These are phyloP conservation scores for Penicillium sp. DNA, from an alignment of 2,329 filamentous ascomycete species.

Conservation along the genomic window DNA sequence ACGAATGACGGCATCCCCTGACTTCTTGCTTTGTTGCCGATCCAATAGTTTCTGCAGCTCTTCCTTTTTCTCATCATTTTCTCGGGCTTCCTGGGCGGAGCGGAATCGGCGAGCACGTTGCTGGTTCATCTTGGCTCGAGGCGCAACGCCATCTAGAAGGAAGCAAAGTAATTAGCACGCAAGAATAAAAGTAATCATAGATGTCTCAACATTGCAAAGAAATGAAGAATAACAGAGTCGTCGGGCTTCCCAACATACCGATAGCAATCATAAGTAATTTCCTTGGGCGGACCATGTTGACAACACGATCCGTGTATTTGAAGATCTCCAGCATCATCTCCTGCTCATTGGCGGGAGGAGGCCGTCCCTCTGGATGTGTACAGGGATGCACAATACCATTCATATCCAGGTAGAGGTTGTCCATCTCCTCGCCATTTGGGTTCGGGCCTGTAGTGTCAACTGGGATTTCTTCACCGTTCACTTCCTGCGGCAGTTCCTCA, in stretches of 20 bases:
- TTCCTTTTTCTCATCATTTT: constrained; percentile 86
- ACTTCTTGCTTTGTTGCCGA: constrained; percentile 63
- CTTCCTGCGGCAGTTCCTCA: constrained; percentile 72
- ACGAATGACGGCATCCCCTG: constrained; percentile 54
- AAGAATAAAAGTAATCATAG: no score
- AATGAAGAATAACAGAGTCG: not conserved
- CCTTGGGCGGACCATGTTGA: constrained; percentile 95
- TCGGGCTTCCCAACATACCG: constrained; percentile 45
- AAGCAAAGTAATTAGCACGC: not conserved
- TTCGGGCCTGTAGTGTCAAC: constrained; percentile 80
- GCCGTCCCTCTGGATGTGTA: constrained; percentile 90
- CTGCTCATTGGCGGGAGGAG: constrained; percentile 86
- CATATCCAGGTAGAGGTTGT: constrained; percentile 98
- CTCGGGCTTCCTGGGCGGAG: constrained; percentile 85
- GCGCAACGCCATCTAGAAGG: constrained; percentile 78
- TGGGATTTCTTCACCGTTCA: constrained; percentile 79
- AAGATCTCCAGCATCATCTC: constrained; percentile 99
- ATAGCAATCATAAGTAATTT: constrained; percentile 97
- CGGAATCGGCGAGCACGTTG: constrained; percentile 94
- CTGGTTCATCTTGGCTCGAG: constrained; percentile 99
- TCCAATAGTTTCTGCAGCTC: constrained; percentile 80
- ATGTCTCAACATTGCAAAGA: not conserved
- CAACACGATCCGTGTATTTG: constrained; percentile 95
- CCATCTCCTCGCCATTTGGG: constrained; percentile 95
- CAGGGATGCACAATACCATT: constrained; percentile 99